Conservation (phyloP, 1,284 basidiomycete genomes). For the Ganoderma lucidum region DNA sequence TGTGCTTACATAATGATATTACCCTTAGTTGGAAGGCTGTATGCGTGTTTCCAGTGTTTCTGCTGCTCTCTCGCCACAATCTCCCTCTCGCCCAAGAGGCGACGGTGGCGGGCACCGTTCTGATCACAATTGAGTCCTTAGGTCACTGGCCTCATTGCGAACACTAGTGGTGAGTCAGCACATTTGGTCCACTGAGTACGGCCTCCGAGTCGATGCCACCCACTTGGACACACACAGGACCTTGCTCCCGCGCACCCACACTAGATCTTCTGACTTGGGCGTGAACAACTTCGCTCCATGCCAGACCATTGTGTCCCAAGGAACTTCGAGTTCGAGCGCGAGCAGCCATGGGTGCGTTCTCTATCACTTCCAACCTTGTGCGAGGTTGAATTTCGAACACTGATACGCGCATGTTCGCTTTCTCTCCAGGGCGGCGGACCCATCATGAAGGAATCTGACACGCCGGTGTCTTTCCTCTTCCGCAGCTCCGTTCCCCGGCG, state of each 20-base stretch:
- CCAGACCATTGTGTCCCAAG: constrained; percentile 25
- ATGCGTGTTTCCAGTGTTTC: constrained; percentile 9
- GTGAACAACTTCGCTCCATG: constrained; percentile 13
- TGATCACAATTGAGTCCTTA: background rate
- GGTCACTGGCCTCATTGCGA: constrained; percentile 1
- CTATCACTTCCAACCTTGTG: background rate
- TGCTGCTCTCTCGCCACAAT: constrained; percentile 4
- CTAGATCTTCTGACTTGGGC: constrained; percentile 7
- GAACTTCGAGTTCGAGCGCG: constrained; percentile 20
- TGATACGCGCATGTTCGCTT: constrained; percentile 1
- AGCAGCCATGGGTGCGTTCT: constrained; percentile 27
- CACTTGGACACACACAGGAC: constrained; percentile 22
- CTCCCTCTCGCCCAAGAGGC: constrained; percentile 6
- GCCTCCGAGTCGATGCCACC: constrained; percentile 17
- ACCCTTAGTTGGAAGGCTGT: background rate
- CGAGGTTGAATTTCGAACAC: background rate
- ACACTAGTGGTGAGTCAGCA: background rate
- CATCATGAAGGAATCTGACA: constrained; percentile 28
- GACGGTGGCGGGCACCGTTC: constrained; percentile 12
- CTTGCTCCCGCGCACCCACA: constrained; percentile 27
- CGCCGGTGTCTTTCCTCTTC: constrained; percentile 33
- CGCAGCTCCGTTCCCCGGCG: constrained; percentile 27
- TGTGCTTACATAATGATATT: constrained; percentile 14
- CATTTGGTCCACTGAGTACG: constrained; percentile 11
- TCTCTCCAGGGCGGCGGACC: constrained; percentile 19